Percentiles rank a stretch among this genome's conserved stretches.
These are phyloP conservation scores for Licmophora abbreviata DNA, from an alignment of 108 stramenopile genomes.

Conservation along the genomic window DNA sequence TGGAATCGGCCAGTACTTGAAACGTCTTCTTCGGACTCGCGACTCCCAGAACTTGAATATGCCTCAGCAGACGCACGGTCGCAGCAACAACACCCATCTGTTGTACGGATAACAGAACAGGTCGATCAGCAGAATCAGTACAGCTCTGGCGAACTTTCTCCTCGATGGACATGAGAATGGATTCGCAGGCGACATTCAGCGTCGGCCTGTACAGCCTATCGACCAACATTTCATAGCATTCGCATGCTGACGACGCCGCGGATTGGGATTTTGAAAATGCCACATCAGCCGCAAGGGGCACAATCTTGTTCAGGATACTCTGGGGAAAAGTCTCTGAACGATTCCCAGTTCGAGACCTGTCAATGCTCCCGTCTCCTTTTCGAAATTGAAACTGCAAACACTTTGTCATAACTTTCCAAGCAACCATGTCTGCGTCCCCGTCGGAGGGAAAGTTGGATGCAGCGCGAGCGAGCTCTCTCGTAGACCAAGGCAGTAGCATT, in stretches of 20 bases:
- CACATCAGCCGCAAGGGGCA: conserved; percentile 16
- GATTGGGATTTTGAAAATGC: conserved; percentile 2
- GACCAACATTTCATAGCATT: conserved; percentile 16
- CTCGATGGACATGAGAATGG: conserved; percentile 15
- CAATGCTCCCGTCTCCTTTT: too few species aligned
- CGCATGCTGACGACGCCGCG: conserved; percentile 1
- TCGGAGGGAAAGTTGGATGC: too few species aligned
- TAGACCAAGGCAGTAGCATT: too few species aligned
- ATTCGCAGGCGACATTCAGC: conserved; percentile 25
- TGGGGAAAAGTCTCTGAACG: background rate
- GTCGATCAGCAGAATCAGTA: background rate
- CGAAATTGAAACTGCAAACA: too few species aligned
- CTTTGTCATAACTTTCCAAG: too few species aligned
- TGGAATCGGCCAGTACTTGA: conserved; percentile 10
- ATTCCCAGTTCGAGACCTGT: too few species aligned
- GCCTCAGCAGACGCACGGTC: conserved; percentile 11
- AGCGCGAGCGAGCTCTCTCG: too few species aligned
- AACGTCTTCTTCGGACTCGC: conserved; percentile 38
- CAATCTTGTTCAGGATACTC: conserved; percentile 24
- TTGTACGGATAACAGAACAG: conserved; percentile 1
- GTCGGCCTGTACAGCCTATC: conserved; percentile 22
- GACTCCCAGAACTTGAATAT: conserved; percentile 3
- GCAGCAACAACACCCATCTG: conserved; percentile 7
- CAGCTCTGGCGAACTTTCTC: background rate
- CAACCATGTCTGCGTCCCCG: too few species aligned